Evolutionary conservation across 2,329 filamentous ascomycete genomes (phyloP), one percentile per base, ranked within the genome.

Genomic region (Botrytis tulipae): DNA sequence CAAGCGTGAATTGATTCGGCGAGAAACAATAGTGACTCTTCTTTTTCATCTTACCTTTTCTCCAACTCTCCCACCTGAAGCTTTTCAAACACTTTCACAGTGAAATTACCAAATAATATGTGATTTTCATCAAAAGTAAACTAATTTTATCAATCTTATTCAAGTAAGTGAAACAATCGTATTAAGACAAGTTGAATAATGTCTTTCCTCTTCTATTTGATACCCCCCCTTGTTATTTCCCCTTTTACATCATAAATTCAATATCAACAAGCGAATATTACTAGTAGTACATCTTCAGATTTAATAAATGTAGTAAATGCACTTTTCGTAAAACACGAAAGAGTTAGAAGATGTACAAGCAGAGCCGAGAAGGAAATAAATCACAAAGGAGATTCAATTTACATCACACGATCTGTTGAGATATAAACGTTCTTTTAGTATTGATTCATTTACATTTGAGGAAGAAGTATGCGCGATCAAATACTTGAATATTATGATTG

Each of bases 281-380:
- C 4, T n/a, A 16, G 51, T 57, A 29, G 51, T 8, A 29, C 1
- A 57, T 57, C n/a, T 57, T 18, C 51, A 57, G n/a, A 57, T 29
- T 1, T 1, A 18, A 57, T 1, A 18, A 57, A 18, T 8, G n/a
- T 4, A 29, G 14, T 4, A 18, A 57, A 29, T 29, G 1, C 51
- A 57, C n/a, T 2, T 29, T 57, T 57, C n/a, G 25, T 14, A 18
- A 29, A 9, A 3, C n/a, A 18, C 14, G 7, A 2, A 54, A 29
- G 9, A 9, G 6, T 18, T 8, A 32, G 3, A 29, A 29, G 9
- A 0, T 18, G n/a, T 8, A 32, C 0, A 18, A 18, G 14, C n/a
- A n/a, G n/a, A n/a, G 16, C 16, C n/a, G 9, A 18, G 14, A 29
- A 57, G 51, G 51, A 29, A 32, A 29, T 29, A 9, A 57, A 57